Conservation (phyloP, 495 filamentous ascomycete species). For the Copromyces sp. region DNA sequence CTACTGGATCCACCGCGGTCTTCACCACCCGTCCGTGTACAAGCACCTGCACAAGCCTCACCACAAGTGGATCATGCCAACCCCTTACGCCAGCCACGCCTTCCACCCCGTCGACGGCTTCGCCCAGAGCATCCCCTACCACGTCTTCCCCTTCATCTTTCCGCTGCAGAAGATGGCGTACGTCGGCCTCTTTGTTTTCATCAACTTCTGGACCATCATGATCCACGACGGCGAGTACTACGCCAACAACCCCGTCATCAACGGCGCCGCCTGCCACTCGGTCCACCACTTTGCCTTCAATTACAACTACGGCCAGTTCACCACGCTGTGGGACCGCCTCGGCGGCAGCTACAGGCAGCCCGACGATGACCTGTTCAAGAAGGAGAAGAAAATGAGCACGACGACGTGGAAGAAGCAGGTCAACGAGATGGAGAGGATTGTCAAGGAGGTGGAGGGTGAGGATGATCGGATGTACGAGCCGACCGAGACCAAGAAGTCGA, state of each 20-base stretch:
- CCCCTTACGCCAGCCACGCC: conserved; percentile 81
- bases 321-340: conserved; percentile 87
- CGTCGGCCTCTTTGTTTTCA: conserved; percentile 75
- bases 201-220: conserved; percentile 96
- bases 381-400: conserved; percentile 80
- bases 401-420: conserved; percentile 72
- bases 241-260: conserved; percentile 77
- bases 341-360: conserved; percentile 84
- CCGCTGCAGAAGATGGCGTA: conserved; percentile 88
- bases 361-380: conserved; percentile 76
- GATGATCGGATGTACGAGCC: conserved; percentile 67
- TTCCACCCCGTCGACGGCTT: conserved; percentile 95
- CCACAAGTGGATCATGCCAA: conserved; percentile 99
- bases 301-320: conserved; percentile 97
- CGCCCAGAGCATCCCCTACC: conserved; percentile 86
- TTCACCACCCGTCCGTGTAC: conserved; percentile 79
- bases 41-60: conserved; percentile 90
- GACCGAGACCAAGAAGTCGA: conserved; percentile 38
- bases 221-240: conserved; percentile 98
- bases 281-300: conserved; percentile 93
- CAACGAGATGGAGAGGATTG: conserved; percentile 76
- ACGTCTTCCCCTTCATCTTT: conserved; percentile 88
- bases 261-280: conserved; percentile 84
- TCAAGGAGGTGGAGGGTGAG: conserved; percentile 75
- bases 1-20: conserved; percentile 88